Base-by-base conservation (phyloP, 2,329 filamentous ascomycete genomes). In the Phyllosticta capitalensis region DNA sequence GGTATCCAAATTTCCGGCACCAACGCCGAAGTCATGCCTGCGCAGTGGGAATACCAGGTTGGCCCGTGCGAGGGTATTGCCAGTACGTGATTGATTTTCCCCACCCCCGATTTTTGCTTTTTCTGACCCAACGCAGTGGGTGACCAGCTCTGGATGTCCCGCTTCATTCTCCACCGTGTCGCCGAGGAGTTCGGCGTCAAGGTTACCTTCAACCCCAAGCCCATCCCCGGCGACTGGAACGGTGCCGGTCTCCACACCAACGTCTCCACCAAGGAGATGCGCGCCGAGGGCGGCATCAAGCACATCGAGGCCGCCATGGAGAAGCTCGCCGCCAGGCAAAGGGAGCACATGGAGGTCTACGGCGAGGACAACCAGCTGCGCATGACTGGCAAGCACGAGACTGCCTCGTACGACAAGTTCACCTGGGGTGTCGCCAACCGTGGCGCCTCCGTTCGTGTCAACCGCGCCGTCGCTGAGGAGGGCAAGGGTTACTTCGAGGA, bases 21-120 rank as follows among this genome's bases (percentile, higher is more conserved):
- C 80, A 99, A 99, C 77, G 94, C 94, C 66, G 94, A 99, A 83
- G 94, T 99, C 71, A 95, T 96, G 89, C 89, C 91, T 64, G 91
- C 89, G 62, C 92, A 96, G 78, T 97, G 92, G 92, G 92, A 97
- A 76, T 96, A 90, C 85, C 92, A 96, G 75, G 89, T 96, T 69
- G 92, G 92, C 61, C 92, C 92, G 64, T 95, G 90, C 78, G 76
- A 80, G 58, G 92, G 91, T 64, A 96, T 96, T 69, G 80, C 86
- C 74, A 88, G 87, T 89, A 76, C 88, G 87, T 89, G 75, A 60
- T 19, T 52, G 9, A 20, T 33, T 12, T 19, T 58, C 33, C 49
- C 26, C 52, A n/a, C 58, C 48, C 54, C 52, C 54, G 54, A n/a
- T 45, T 45, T 45, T n/a, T 48, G 5, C 33, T 56, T 54, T 54